phyloP scores from a whole-genome alignment of 257 asterid species.

The Jaltomata sinuosa region DNA sequence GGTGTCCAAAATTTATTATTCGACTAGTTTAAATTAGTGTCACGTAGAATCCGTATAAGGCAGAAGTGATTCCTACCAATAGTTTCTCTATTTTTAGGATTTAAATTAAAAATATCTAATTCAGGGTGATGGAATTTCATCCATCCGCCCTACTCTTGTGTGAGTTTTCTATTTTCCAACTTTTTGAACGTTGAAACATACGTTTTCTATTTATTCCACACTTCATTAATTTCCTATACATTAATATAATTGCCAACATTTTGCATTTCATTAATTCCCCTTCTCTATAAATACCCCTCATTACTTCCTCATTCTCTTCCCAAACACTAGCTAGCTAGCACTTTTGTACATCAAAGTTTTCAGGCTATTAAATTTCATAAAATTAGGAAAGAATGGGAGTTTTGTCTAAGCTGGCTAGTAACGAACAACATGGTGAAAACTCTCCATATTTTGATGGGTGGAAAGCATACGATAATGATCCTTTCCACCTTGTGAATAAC shows the following conservation, averaged over 20 bases:
- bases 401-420: constrained; percentile 47
- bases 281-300: neutral
- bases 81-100: neutral
- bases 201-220: neutral
- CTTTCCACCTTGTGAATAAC: constrained; percentile 48
- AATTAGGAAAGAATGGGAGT: too few relatives aligned
- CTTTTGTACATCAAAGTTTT: neutral
- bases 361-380: neutral
- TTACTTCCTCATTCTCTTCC: neutral
- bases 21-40: neutral
- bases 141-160: too few relatives aligned
- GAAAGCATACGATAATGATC: constrained; percentile 74
- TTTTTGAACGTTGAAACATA: neutral
- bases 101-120: neutral
- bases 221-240: neutral
- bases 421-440: constrained; percentile 69
- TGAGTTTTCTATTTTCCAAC: neutral
- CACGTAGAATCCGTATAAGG: neutral
- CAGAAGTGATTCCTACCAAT: neutral
- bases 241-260: neutral
- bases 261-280: neutral
- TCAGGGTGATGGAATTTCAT: too few relatives aligned
- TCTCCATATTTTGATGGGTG: constrained; percentile 86
- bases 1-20: neutral
- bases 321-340: neutral